A percentile compares a stretch with the other conserved stretches of the same genome.
Conservation (phyloP, 2,329 filamentous ascomycete species). For the Chaetoscypha palmicola region DNA sequence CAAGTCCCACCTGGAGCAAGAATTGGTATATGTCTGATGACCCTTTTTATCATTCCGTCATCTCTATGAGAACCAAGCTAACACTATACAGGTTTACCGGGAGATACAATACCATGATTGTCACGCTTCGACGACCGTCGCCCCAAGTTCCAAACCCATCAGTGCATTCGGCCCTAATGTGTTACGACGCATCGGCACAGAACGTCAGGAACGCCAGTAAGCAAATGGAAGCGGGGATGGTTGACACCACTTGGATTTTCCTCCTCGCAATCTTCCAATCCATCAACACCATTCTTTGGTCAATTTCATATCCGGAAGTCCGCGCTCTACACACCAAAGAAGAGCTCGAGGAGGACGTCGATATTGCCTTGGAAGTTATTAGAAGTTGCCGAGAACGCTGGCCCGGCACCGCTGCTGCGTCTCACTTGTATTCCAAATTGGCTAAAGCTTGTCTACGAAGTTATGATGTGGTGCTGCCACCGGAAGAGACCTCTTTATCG, state of each 20-base stretch:
- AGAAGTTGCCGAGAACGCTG: conserved; percentile 76
- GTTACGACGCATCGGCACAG: conserved; percentile 74
- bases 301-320: conserved; percentile 78
- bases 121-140: conserved; percentile 82
- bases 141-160: conserved; percentile 88
- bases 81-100: conserved; percentile 48
- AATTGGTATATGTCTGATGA: conserved; percentile 52
- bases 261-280: conserved; percentile 84
- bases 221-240: conserved; percentile 67
- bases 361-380: conserved; percentile 70
- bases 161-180: conserved; percentile 67
- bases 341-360: conserved; percentile 69
- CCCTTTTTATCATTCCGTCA: too few species aligned
- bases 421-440: conserved; percentile 80
- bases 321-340: conserved; percentile 64
- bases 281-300: conserved; percentile 87
- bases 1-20: conserved; percentile 64
- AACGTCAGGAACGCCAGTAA: conserved; percentile 76
- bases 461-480: conserved; percentile 57
- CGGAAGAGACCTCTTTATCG: conserved; percentile 27
- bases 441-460: conserved; percentile 80
- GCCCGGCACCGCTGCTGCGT: conserved; percentile 81
- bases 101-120: conserved; percentile 79
- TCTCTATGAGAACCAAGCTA: conserved; percentile 15
- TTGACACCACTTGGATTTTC: conserved; percentile 93